Base-by-base conservation (phyloP, 306 rosid species). In the Cicer arietinum region DNA sequence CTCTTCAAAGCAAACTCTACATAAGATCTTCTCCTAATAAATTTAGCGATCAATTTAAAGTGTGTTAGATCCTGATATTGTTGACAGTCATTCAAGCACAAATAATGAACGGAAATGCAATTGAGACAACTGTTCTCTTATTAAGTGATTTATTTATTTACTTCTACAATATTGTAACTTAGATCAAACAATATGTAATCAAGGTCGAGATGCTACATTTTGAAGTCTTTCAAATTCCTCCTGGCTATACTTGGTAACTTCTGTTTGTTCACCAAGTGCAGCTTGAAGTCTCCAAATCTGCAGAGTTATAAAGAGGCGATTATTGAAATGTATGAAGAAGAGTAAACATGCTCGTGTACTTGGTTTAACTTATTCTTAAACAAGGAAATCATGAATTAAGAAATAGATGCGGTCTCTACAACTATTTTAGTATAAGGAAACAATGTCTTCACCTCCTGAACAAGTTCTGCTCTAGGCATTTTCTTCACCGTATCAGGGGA, bases 211-310 rank as follows among this genome's bases (percentile, higher is more conserved):
- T 12, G 43, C 71, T 87, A 90, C 96, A 76, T 89, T 79, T 82
- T 90, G 95, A 79, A 93, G 96, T 77, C 89, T 89, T 82, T 93
- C 98, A 22, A 77, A 87, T 79, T 89, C 98, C 85, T 89, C 92
- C 78, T 88, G 90, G 79, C 95, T 90, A 48, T 22, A 79, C 48
- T 85, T 90, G 4, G 95, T 93, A 81, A 91, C 76, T 85, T 91
- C 90, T 56, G 97, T 82, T 83, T 93, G 98, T 83, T 90, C 93
- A 71, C 93, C 84, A 22, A 93, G 83, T 68, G 97, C 97, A 83
- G 93, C 92, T 83, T 93, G 97, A 76, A 93, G 84, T 86, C 86
- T 91, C 96, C 96, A 91, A 74, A 93, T 86, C 98, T 93, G 84
- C n/a, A 20, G 45, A 68, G 67, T 59, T 45, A 42, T 14, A 48